Evolutionary conservation across 163 green algal genomes (phyloP), one percentile per base, ranked within the genome.

Genomic region (Trebouxiophyceae sp.): DNA sequence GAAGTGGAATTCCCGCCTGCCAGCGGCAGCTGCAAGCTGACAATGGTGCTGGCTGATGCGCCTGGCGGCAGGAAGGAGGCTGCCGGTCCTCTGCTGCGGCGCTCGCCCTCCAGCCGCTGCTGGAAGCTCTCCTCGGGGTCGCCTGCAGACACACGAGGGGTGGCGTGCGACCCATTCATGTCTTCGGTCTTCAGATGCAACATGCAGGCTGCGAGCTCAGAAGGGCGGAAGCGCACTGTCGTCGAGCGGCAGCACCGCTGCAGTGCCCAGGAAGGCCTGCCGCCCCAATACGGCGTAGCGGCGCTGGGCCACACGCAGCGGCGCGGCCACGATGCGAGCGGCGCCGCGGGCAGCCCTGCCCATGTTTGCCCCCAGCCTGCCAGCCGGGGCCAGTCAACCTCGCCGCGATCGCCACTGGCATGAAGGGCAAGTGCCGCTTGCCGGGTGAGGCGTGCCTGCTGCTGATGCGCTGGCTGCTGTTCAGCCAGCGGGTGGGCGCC

Each of bases 181-280:
- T n/a, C n/a, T n/a, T n/a, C n/a, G n/a, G n/a, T n/a, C n/a, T n/a
- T n/a, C n/a, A n/a, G n/a, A n/a, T n/a, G n/a, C n/a, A n/a, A n/a
- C n/a, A n/a, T n/a, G n/a, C n/a, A n/a, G n/a, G n/a, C n/a, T n/a
- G n/a, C n/a, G n/a, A n/a, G n/a, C n/a, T n/a, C n/a, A n/a, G n/a
- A n/a, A n/a, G n/a, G n/a, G n/a, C n/a, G n/a, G n/a, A n/a, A n/a
- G n/a, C n/a, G n/a, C n/a, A n/a, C n/a, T n/a, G n/a, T n/a, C n/a
- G n/a, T n/a, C n/a, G n/a, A n/a, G n/a, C n/a, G n/a, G n/a, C n/a
- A n/a, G n/a, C n/a, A 50, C 39, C 8, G 12, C 39, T 16, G 39
- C 39, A 8, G 39, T n/a, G 39, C 39, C 16, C 31, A 68, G 31
- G 62, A 45, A 68, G 5, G 55, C n/a, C 47, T 68, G 62, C 6